These are phyloP conservation scores for Fusarium duplospermum DNA, from an alignment of 2,329 filamentous ascomycete genomes.

Conservation along the genomic window DNA sequence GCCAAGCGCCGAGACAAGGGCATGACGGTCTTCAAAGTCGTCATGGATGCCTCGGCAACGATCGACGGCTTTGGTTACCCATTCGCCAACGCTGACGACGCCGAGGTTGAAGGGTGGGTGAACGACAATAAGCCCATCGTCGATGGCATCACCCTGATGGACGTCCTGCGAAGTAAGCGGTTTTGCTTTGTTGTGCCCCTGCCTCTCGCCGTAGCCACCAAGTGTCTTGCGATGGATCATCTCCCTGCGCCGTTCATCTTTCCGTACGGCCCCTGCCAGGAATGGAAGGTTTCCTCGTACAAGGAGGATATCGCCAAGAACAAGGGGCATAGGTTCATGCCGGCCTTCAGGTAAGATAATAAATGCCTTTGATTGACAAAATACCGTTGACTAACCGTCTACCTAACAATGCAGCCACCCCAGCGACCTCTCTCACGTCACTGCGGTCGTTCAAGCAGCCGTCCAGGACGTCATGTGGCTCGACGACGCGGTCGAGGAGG, in stretches of 20 bases:
- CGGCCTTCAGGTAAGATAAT: not conserved
- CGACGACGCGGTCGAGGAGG: not conserved
- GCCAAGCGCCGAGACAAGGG: not conserved
- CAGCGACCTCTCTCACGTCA: conserved; percentile 5
- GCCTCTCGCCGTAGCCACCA: no score
- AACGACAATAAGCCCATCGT: conserved; percentile 3
- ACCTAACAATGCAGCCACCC: not conserved
- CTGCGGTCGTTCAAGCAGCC: conserved; percentile 3
- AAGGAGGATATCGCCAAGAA: not conserved
- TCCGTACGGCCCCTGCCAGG: not conserved
- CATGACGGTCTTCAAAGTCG: not conserved
- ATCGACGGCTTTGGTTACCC: conserved; percentile 7
- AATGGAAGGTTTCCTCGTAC: fast-evolving
- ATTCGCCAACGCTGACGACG: conserved; percentile 4
- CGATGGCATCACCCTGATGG: not conserved
- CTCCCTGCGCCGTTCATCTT: not conserved
- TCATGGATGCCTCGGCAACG: not conserved
- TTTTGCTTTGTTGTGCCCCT: not conserved
- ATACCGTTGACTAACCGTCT: not conserved
- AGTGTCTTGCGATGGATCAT: no score
- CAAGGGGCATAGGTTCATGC: not conserved
- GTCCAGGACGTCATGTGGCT: conserved; percentile 26
- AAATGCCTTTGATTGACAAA: not conserved
- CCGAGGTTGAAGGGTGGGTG: conserved; percentile 9
- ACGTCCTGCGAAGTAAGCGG: not conserved